phyloP scores from a whole-genome alignment of 768 basidiomycete genomes.

The Grammothele lineata region DNA sequence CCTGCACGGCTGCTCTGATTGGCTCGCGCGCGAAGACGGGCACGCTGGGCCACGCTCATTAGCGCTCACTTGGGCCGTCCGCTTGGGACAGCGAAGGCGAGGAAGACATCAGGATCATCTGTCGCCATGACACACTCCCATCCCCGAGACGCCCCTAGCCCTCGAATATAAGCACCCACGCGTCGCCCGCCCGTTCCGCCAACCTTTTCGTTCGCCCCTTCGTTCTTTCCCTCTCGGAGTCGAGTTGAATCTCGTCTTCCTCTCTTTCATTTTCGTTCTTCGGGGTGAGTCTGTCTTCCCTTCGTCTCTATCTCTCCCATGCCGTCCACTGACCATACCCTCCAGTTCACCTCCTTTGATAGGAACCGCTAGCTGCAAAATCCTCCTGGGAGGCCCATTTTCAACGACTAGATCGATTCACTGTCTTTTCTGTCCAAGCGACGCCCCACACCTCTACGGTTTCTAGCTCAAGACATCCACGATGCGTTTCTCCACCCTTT shows the following conservation, averaged over 20 bases:
- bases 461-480: conserved; percentile 29
- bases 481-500: conserved; percentile 62
- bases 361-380: conserved; percentile 50
- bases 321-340: conserved; percentile 1
- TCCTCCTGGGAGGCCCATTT: conserved; percentile 54
- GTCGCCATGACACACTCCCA: conserved; percentile 17
- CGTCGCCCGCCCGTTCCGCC: conserved; percentile 14
- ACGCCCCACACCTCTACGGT: conserved; percentile 43
- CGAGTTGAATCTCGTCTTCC: conserved; percentile 65
- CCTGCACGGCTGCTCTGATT: background rate
- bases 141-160: conserved; percentile 9
- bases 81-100: background rate
- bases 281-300: conserved; percentile 20
- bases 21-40: too few relatives aligned
- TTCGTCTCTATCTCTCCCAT: background rate
- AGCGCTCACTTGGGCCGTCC: too few relatives aligned
- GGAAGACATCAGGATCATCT: conserved; percentile 14
- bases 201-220: conserved; percentile 29
- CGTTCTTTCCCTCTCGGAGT: conserved; percentile 36
- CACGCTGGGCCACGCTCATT: too few relatives aligned
- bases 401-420: conserved; percentile 26
- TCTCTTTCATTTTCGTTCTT: conserved; percentile 41
- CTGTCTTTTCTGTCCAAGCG: conserved; percentile 26
- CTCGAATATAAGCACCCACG: conserved; percentile 13
- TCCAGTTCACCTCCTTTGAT: conserved; percentile 68